These are phyloP conservation scores for Craterostigma plantagineum DNA, from an alignment of 257 asterid species.

Conservation along the genomic window DNA sequence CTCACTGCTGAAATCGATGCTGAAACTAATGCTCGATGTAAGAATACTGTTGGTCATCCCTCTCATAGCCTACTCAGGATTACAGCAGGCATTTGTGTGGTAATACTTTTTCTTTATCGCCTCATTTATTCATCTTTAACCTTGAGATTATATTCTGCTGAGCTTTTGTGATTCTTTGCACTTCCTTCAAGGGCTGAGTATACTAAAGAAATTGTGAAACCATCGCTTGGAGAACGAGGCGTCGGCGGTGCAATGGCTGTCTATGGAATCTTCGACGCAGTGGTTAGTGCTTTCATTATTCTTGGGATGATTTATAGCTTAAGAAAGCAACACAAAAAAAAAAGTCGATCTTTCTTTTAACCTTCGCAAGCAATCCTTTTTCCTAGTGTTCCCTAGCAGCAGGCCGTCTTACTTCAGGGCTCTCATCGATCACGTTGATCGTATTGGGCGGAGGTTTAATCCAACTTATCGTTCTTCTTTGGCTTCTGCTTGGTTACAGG, in stretches of 20 bases:
- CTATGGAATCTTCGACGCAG: slow-evolving; percentile 75
- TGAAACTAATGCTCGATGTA: slow-evolving; percentile 39
- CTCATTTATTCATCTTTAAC: too few relatives aligned
- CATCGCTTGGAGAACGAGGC: slow-evolving; percentile 73
- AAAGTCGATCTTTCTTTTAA: neutral
- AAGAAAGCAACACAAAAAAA: slow-evolving; percentile 2
- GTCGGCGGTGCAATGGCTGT: slow-evolving; percentile 96
- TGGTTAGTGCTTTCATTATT: slow-evolving; percentile 32
- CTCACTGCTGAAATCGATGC: slow-evolving; percentile 32
- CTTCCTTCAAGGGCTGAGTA: slow-evolving; percentile 57
- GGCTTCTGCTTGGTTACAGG: slow-evolving; percentile 75
- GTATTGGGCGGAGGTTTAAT: slow-evolving; percentile 59
- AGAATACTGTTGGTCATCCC: slow-evolving; percentile 78
- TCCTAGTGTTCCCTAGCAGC: slow-evolving; percentile 69
- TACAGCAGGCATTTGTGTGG: slow-evolving; percentile 94
- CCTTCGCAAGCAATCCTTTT: neutral
- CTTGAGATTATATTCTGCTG: too few relatives aligned
- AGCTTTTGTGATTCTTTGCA: too few relatives aligned
- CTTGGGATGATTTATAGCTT: slow-evolving; percentile 1
- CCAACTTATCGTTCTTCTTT: slow-evolving; percentile 51
- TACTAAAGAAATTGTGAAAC: slow-evolving; percentile 71
- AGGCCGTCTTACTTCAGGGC: slow-evolving; percentile 68
- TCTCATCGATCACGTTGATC: slow-evolving; percentile 56
- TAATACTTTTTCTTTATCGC: too few relatives aligned
- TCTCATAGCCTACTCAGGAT: slow-evolving; percentile 79